Evolutionary conservation across 208 protist species (phyloP), one percentile per base, ranked within the genome.

Genomic region (Crithidia sp.): DNA sequence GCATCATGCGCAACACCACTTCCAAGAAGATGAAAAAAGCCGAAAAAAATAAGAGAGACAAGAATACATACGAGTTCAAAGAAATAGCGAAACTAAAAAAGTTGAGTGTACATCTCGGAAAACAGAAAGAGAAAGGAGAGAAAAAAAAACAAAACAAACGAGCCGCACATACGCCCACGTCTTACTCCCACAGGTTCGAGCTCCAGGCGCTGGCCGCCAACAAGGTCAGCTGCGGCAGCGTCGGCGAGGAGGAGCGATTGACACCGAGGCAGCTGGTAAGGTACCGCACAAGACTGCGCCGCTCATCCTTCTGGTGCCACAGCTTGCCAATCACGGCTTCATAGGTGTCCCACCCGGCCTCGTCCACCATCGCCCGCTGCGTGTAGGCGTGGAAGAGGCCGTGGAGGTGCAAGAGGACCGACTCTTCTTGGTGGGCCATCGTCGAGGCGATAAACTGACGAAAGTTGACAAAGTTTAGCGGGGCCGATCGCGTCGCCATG

Each of bases 371-470:
- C 1, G 75, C 76, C 19, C 76, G 76, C 40, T 81, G 79, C 45
- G 76, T 87, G 36, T 82, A 71, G 49, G 81, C 83, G 66, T 80
- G 84, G 39, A 97, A 90, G 5, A 93, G 62, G 6, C 89, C 83
- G 61, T 95, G 86, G 39, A 95, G 88, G 71, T 90, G 90, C 17
- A 95, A 67, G 43, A 94, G 60, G 41, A 97, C 66, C 12, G 85
- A 81, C 69, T 97, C 90, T 70, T 97, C 93, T 59, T 85, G 81
- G 70, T 95, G 93, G n/a, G 90, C 67, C 79, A 94, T 93, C 4
- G 78, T 61, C 5, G 82, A 81, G 28, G 89, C 83, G 7, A 97
- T 62, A 66, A 93, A 97, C 45, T 81, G 47, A 28, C 93, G 93
- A 69, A 97, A 79, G 19, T 85, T 84, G 13, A 75, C 69, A 44